Percentiles rank a stretch among this genome's conserved stretches.
These are phyloP conservation scores for Salix brachista DNA, from an alignment of 345 rosid species.

Conservation along the genomic window DNA sequence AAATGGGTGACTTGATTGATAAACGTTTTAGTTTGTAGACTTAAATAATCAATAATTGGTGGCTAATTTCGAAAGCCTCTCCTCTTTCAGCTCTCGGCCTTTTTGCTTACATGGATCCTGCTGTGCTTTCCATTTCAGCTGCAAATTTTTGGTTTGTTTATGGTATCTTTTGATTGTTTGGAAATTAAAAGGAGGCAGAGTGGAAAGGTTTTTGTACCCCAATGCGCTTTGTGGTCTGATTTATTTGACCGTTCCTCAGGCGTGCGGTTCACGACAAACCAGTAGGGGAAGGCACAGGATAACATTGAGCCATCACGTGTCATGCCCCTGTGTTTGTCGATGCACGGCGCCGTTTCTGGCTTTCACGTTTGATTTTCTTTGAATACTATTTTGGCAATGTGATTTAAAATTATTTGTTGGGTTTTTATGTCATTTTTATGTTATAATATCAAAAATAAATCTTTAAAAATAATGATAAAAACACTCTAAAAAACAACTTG, in stretches of 20 bases:
- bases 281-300: slow-evolving; percentile 23
- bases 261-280: slow-evolving; percentile 66
- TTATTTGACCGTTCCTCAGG: slow-evolving; percentile 51
- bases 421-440: too few species aligned
- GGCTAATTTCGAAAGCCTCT: not conserved
- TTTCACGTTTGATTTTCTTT: slow-evolving; percentile 1
- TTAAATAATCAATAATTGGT: not conserved
- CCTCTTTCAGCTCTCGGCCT: not conserved
- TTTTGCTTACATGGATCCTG: not conserved
- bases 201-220: not conserved
- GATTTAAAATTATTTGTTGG: too few species aligned
- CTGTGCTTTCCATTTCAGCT: slow-evolving; percentile 5
- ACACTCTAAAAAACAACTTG: too few species aligned
- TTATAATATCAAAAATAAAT: too few species aligned
- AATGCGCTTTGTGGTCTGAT: slow-evolving; percentile 33
- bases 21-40: not conserved
- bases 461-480: too few species aligned
- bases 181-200: not conserved
- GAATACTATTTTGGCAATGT: too few species aligned
- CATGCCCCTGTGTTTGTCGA: not conserved
- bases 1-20: not conserved
- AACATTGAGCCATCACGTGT: slow-evolving; percentile 13
- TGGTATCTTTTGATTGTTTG: not conserved
- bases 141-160: not conserved
- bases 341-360: slow-evolving; percentile 36